phyloP scores from a whole-genome alignment of 2,329 filamentous ascomycete species.

The Corynespora cassiicola region DNA sequence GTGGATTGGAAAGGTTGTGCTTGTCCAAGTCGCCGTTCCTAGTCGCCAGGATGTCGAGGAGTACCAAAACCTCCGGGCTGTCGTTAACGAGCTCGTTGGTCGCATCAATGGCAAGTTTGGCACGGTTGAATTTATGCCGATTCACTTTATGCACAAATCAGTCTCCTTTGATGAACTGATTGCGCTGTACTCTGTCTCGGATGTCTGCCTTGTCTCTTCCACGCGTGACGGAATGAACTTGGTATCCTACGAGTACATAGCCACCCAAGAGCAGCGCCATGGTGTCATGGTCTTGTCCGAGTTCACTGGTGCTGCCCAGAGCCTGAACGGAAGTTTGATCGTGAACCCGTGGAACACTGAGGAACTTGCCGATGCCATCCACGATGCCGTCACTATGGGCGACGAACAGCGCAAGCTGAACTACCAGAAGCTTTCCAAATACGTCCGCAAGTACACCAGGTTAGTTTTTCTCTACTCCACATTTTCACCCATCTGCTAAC shows the following conservation, averaged over 20 bases:
- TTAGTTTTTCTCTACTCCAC: slow-evolving; percentile 36
- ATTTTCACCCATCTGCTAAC: slow-evolving; percentile 23
- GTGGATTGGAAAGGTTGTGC: slow-evolving; percentile 96
- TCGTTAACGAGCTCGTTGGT: slow-evolving; percentile 95
- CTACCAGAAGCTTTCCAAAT: slow-evolving; percentile 90
- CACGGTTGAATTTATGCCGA: slow-evolving; percentile 98
- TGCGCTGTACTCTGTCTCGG: slow-evolving; percentile 88
- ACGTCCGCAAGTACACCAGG: slow-evolving; percentile 96
- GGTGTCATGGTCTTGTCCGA: slow-evolving; percentile 95
- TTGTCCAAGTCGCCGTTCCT: slow-evolving; percentile 95
- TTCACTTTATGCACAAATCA: slow-evolving; percentile 97
- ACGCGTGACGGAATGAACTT: slow-evolving; percentile 99
- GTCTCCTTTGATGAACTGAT: slow-evolving; percentile 95
- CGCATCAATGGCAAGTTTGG: slow-evolving; percentile 97
- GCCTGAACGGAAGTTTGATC: slow-evolving; percentile 88
- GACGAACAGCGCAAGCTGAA: slow-evolving; percentile 86
- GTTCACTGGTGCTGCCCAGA: slow-evolving; percentile 94
- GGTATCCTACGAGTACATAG: slow-evolving; percentile 98
- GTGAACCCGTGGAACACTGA: slow-evolving; percentile 99
- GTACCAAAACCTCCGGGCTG: slow-evolving; percentile 93
- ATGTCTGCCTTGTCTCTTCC: slow-evolving; percentile 90
- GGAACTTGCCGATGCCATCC: slow-evolving; percentile 89
- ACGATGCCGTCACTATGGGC: slow-evolving; percentile 96
- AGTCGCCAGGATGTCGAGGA: slow-evolving; percentile 96
- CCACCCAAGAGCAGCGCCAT: slow-evolving; percentile 86